Percentiles rank a stretch among this genome's conserved stretches.
phyloP scores from a whole-genome alignment of 2,329 filamentous ascomycete genomes.

The Aspergillus brasiliensis region DNA sequence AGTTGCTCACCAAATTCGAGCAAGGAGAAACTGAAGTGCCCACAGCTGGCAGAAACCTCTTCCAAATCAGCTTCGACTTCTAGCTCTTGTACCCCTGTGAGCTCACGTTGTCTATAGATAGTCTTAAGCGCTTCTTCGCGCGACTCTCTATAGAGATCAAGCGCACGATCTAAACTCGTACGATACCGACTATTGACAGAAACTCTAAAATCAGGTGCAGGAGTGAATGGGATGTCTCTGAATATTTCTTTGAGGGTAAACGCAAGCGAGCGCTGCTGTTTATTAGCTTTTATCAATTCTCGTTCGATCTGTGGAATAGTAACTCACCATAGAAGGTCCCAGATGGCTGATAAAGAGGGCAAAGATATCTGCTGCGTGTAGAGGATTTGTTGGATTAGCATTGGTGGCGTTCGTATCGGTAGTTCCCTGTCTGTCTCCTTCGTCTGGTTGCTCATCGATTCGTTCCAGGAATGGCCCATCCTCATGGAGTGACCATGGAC shows the following conservation, averaged over 20 bases:
- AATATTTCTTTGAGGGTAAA: constrained; percentile 88
- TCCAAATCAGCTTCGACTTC: constrained; percentile 90
- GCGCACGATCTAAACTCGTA: constrained; percentile 76
- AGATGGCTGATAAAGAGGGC: constrained; percentile 84
- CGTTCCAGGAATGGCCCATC: constrained; percentile 56
- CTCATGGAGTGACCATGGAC: constrained; percentile 43
- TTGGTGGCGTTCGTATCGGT: constrained; percentile 11
- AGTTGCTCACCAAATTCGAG: constrained; percentile 90
- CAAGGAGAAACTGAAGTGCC: constrained; percentile 91
- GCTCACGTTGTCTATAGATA: constrained; percentile 78
- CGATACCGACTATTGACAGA: constrained; percentile 77
- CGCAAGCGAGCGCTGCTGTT: constrained; percentile 74
- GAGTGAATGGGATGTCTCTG: constrained; percentile 79
- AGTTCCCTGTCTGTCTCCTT: constrained; percentile 51
- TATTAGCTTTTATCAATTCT: constrained; percentile 9
- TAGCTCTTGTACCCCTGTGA: constrained; percentile 67
- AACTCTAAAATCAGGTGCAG: constrained; percentile 67
- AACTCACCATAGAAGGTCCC: constrained; percentile 77
- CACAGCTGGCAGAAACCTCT: constrained; percentile 95
- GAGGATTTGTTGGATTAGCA: constrained; percentile 16
- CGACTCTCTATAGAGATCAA: constrained; percentile 75
- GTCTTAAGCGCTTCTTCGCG: constrained; percentile 74
- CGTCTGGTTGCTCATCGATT: constrained; percentile 62
- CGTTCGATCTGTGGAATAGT: background rate
- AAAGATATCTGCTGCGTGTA: constrained; percentile 77